Evolutionary conservation across 441 rosid species (phyloP).

Genomic region (Aquilaria agallochum): DNA sequence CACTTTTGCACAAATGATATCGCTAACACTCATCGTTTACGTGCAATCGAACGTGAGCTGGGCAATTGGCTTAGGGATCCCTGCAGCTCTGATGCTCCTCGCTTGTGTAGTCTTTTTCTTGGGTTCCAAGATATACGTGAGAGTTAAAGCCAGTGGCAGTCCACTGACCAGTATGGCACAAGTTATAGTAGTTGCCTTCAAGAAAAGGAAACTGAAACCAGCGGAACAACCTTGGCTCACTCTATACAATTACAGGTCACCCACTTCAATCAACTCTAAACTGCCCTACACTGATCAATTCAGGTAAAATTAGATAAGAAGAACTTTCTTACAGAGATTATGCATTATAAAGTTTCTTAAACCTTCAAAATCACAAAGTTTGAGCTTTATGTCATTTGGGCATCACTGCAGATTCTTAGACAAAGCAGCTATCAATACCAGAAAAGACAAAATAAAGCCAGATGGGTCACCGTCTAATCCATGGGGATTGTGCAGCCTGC

Average conservation of each 20-base stretch:
- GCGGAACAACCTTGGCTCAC: conserved; percentile 13
- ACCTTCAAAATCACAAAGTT: no score
- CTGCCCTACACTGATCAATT: conserved; percentile 22
- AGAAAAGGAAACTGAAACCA: conserved; percentile 16
- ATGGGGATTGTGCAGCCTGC: conserved; percentile 33
- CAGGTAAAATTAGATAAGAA: conserved; percentile 6
- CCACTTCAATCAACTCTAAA: conserved; percentile 21
- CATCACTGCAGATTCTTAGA: conserved; percentile 10
- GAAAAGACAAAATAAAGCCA: conserved; percentile 16
- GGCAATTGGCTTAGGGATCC: conserved; percentile 23
- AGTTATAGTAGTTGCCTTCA: conserved; percentile 12
- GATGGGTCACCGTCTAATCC: conserved; percentile 33
- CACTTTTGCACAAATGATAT: conserved; percentile 21
- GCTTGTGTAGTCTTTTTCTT: conserved; percentile 13
- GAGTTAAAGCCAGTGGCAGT: conserved; percentile 17
- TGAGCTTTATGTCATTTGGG: background rate
- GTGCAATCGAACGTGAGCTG: conserved; percentile 24
- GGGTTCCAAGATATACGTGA: conserved; percentile 22
- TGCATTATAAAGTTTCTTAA: no score
- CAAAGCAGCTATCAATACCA: conserved; percentile 16
- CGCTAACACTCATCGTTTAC: conserved; percentile 22
- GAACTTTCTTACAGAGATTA: no score
- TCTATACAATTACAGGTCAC: conserved; percentile 17
- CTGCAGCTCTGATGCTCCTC: conserved; percentile 19
- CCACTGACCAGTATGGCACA: conserved; percentile 13